Evolutionary conservation across 768 basidiomycete species (phyloP).

Genomic region (Rhizopogon salebrosus): DNA sequence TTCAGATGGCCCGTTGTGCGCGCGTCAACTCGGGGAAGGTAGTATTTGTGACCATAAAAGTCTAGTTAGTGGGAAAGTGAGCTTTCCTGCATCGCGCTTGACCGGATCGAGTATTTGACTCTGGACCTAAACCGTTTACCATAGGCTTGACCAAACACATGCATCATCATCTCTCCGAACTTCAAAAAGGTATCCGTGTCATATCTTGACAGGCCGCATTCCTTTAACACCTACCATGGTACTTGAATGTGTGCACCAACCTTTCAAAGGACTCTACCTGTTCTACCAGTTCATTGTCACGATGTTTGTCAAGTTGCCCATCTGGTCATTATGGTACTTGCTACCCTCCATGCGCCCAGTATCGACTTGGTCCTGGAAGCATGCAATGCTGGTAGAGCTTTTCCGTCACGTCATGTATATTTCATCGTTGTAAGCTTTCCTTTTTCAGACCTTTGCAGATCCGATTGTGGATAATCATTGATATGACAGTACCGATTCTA

Average conservation of each 20-base stretch:
- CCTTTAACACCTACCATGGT: constrained; percentile 5
- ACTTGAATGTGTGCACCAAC: constrained; percentile 27
- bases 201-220: too few species aligned
- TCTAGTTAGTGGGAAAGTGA: too few species aligned
- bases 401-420: constrained; percentile 25
- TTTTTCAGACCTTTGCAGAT: background rate
- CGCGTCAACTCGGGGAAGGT: too few species aligned
- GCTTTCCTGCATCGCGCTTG: too few species aligned
- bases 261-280: constrained; percentile 45
- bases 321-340: constrained; percentile 39
- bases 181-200: background rate
- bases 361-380: constrained; percentile 40
- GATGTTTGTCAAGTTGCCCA: constrained; percentile 40
- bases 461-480: background rate
- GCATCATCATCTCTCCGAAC: background rate
- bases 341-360: constrained; percentile 34
- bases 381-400: constrained; percentile 32
- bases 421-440: constrained; percentile 13
- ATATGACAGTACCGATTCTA: constrained; percentile 7
- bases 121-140: too few species aligned
- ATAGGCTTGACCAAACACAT: too few species aligned
- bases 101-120: too few species aligned
- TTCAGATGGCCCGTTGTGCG: too few species aligned
- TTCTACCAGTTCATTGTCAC: constrained; percentile 35
- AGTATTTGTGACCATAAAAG: too few species aligned